Evolutionary conservation across 441 rosid species (phyloP).

Genomic region (Gossypium davidsonii): DNA sequence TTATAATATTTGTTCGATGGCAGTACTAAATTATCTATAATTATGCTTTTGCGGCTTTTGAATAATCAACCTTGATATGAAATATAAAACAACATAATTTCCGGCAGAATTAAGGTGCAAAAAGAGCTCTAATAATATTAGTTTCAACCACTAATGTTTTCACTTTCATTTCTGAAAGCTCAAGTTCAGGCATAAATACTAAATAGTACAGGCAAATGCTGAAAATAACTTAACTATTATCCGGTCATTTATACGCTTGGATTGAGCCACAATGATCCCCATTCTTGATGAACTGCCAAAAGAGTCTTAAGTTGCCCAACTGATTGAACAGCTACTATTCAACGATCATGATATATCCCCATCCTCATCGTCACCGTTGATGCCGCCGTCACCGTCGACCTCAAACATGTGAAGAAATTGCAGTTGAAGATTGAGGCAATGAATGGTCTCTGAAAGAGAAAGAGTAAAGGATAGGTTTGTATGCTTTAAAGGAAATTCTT

Average conservation of each 20-base stretch:
- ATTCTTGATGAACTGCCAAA: slow-evolving; percentile 35
- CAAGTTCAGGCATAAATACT: neutral
- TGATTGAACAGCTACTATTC: slow-evolving; percentile 13
- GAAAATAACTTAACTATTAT: neutral
- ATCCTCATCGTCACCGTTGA: slow-evolving; percentile 20
- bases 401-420: neutral
- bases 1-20: neutral
- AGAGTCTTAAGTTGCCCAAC: slow-evolving; percentile 56
- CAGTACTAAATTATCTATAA: neutral
- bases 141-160: neutral
- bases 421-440: slow-evolving; percentile 6
- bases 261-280: neutral
- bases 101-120: neutral
- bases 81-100: neutral
- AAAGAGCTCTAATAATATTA: neutral
- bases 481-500: slow-evolving; percentile 13
- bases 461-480: slow-evolving; percentile 13
- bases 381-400: slow-evolving; percentile 11
- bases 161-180: neutral
- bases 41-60: neutral
- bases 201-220: neutral
- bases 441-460: slow-evolving; percentile 14
- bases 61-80: neutral
- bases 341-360: slow-evolving; percentile 9
- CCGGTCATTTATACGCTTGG: neutral